These are phyloP conservation scores for Flaveria floridana DNA, from an alignment of 140 eudicot species.

Conservation along the genomic window DNA sequence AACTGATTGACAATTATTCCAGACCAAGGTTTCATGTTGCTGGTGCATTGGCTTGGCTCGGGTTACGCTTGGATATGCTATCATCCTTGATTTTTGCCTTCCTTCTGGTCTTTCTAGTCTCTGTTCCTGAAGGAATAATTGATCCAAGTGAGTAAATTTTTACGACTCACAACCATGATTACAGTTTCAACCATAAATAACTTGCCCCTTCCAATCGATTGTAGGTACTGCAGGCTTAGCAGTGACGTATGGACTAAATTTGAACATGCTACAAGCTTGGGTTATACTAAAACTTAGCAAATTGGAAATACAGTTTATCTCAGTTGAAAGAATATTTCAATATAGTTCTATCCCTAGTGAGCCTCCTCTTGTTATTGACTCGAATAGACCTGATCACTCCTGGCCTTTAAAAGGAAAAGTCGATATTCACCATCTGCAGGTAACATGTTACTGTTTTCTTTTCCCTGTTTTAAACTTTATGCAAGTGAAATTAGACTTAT, in stretches of 20 bases:
- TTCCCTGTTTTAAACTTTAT: background rate
- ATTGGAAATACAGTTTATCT: constrained; percentile 58
- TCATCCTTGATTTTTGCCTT: constrained; percentile 36
- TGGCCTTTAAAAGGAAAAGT: constrained; percentile 62
- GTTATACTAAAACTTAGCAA: constrained; percentile 47
- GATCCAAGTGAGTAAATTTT: constrained; percentile 37
- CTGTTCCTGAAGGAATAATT: constrained; percentile 36
- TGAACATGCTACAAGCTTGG: constrained; percentile 57
- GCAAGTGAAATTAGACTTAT: background rate
- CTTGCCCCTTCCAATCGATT: background rate
- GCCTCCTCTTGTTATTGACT: constrained; percentile 59
- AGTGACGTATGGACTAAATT: constrained; percentile 65
- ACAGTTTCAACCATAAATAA: background rate
- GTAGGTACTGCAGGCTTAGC: constrained; percentile 75
- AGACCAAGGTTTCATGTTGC: constrained; percentile 35
- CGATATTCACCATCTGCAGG: constrained; percentile 43
- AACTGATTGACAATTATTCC: constrained; percentile 36
- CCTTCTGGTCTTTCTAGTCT: constrained; percentile 34
- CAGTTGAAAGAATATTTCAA: constrained; percentile 85
- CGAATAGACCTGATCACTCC: constrained; percentile 41
- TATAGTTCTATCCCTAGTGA: constrained; percentile 59
- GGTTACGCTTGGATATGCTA: constrained; percentile 39
- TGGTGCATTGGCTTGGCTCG: constrained; percentile 38
- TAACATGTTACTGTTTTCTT: background rate
- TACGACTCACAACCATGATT: background rate